Conservation (phyloP, 1,284 basidiomycete genomes). For the Dichomitus squalens region DNA sequence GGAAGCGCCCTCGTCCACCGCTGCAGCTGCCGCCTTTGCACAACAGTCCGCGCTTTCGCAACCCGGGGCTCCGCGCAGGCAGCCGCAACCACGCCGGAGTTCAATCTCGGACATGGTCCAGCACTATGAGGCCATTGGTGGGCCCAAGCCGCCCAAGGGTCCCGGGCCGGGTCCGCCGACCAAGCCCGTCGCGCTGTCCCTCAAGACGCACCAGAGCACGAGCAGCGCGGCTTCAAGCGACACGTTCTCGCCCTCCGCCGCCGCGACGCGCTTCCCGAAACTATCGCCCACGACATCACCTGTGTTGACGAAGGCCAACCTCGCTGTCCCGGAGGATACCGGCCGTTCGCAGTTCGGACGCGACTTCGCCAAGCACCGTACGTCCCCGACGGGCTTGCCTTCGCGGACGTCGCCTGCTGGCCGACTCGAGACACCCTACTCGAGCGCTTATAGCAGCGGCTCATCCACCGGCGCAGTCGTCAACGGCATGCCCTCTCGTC, state of each 20-base stretch:
- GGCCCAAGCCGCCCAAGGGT: slow-evolving; percentile 15
- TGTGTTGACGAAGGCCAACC: slow-evolving; percentile 25
- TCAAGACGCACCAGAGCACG: slow-evolving; percentile 28
- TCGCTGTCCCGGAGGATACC: slow-evolving; percentile 30
- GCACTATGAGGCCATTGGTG: slow-evolving; percentile 68
- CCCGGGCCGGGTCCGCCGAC: slow-evolving; percentile 23
- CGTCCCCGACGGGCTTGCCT: slow-evolving; percentile 29
- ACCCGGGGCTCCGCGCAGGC: slow-evolving; percentile 29
- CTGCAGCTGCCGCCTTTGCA: slow-evolving; percentile 45
- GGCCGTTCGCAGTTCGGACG: slow-evolving; percentile 20
- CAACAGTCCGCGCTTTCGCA: slow-evolving; percentile 27
- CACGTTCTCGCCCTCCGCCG: slow-evolving; percentile 29
- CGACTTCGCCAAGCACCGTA: slow-evolving; percentile 28
- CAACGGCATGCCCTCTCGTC: slow-evolving; percentile 27
- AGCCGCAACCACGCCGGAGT: slow-evolving; percentile 53
- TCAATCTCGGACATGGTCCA: slow-evolving; percentile 86
- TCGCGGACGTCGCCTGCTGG: slow-evolving; percentile 29
- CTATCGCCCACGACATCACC: slow-evolving; percentile 34
- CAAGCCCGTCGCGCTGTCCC: slow-evolving; percentile 37
- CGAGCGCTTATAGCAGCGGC: slow-evolving; percentile 11
- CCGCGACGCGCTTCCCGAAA: slow-evolving; percentile 35
- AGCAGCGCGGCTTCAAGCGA: slow-evolving; percentile 16
- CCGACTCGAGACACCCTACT: slow-evolving; percentile 22
- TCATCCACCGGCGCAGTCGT: slow-evolving; percentile 7
- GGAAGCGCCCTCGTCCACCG: slow-evolving; percentile 33